Evolutionary conservation across 176 grass and related monocot genomes (phyloP).

Genomic region (Alopecurus myosuroides): DNA sequence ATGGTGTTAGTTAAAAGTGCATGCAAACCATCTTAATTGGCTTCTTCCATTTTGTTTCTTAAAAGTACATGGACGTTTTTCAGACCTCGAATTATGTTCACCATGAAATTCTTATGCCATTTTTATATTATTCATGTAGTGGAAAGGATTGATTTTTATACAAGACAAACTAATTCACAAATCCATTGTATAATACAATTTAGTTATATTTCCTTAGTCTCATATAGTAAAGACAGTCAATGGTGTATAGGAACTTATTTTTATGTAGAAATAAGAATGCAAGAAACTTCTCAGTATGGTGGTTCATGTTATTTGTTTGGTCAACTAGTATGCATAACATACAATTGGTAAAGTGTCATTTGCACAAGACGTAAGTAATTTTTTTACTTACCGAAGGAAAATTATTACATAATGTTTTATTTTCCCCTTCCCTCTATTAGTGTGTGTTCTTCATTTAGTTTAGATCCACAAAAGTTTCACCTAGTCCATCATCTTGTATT

Average conservation of each 20-base stretch:
- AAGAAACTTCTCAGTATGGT: background rate
- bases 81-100: background rate
- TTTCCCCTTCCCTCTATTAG: background rate
- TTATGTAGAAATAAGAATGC: background rate
- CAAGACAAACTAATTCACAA: background rate
- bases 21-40: background rate
- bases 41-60: background rate
- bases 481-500: background rate
- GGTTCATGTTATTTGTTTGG: background rate
- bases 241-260: background rate
- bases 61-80: too few relatives aligned
- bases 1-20: background rate
- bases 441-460: background rate
- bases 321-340: background rate
- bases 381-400: background rate
- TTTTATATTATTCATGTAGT: background rate
- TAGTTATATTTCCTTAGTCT: background rate
- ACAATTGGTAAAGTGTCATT: background rate
- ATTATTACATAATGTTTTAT: background rate
- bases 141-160: background rate
- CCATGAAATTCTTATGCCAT: background rate
- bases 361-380: background rate
- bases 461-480: background rate
- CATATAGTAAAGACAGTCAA: background rate
- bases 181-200: background rate